A percentile compares a stretch with the other conserved stretches of the same genome.
Evolutionary conservation across 495 filamentous ascomycete genomes (phyloP).

Genomic region (Aspergillus baeticus): DNA sequence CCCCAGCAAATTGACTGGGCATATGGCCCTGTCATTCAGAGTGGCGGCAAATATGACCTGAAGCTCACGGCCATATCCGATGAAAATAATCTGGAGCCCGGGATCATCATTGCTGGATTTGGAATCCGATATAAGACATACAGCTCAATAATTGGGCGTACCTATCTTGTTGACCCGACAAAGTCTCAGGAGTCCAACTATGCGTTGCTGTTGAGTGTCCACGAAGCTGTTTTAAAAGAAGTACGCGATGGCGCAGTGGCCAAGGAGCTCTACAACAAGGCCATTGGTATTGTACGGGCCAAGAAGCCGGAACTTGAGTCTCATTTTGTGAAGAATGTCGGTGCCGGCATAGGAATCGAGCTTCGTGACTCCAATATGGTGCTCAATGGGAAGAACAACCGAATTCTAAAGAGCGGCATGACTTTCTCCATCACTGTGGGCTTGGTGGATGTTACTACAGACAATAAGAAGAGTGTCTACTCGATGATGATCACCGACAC

Average conservation of each 20-base stretch:
- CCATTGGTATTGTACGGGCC: conserved; percentile 67
- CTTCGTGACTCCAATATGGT: conserved; percentile 76
- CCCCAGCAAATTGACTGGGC: conserved; percentile 91
- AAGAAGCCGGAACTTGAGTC: conserved; percentile 94
- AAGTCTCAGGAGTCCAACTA: conserved; percentile 93
- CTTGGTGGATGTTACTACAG: conserved; percentile 81
- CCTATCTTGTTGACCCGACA: conserved; percentile 94
- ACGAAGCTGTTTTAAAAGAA: conserved; percentile 83
- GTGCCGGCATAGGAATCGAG: conserved; percentile 90
- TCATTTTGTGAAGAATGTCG: conserved; percentile 87
- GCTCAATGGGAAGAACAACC: conserved; percentile 79
- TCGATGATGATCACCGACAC: conserved; percentile 91
- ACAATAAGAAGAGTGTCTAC: conserved; percentile 82
- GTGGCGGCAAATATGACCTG: conserved; percentile 91
- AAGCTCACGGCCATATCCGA: conserved; percentile 73
- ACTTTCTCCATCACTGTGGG: conserved; percentile 86
- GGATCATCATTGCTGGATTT: conserved; percentile 87
- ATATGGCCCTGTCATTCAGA: conserved; percentile 87
- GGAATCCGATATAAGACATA: conserved; percentile 95
- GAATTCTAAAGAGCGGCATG: conserved; percentile 91
- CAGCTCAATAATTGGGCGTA: conserved; percentile 82
- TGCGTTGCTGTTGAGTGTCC: conserved; percentile 81
- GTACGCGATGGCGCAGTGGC: conserved; percentile 82
- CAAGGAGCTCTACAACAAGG: conserved; percentile 92
- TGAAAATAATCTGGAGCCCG: conserved; percentile 82